A percentile compares a stretch with the other conserved stretches of the same genome.
Conservation (phyloP, 2,329 filamentous ascomycete species). For the Chrysoporthe cubensis region DNA sequence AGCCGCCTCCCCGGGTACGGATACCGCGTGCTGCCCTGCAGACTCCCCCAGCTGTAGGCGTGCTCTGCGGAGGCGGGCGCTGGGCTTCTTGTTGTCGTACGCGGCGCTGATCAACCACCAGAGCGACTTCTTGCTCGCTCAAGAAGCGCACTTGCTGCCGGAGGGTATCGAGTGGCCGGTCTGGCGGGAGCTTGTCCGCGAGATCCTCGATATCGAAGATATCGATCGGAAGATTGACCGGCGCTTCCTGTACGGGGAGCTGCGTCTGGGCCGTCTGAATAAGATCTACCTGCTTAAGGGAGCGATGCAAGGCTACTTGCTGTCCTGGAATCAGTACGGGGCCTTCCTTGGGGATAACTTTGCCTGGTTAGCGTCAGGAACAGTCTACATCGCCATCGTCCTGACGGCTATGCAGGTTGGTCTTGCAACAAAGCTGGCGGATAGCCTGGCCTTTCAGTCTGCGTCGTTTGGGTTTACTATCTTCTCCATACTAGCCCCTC, state of each 20-base stretch:
- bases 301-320: not conserved
- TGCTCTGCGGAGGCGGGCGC: conserved; percentile 34
- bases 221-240: conserved; percentile 17
- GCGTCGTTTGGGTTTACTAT: conserved; percentile 52
- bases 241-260: conserved; percentile 44
- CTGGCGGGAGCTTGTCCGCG: conserved; percentile 42
- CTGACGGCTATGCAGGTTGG: conserved; percentile 56
- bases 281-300: conserved; percentile 30
- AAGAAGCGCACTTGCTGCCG: conserved; percentile 39
- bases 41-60: not conserved
- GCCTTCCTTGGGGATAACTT: conserved; percentile 49
- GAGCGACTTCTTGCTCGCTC: not conserved
- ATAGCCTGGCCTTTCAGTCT: conserved; percentile 45
- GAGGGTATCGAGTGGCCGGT: conserved; percentile 40
- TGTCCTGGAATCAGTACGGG: not conserved
- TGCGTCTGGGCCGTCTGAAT: conserved; percentile 43
- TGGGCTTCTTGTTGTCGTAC: conserved; percentile 47
- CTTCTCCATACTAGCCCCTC: not conserved
- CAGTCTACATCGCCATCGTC: conserved; percentile 49
- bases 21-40: not conserved
- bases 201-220: conserved; percentile 32
- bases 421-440: conserved; percentile 41
- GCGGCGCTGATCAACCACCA: conserved; percentile 38
- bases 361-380: conserved; percentile 42
- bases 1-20: not conserved